Evolutionary conservation across 2,329 filamentous ascomycete genomes (phyloP), one percentile per base, ranked within the genome.

Genomic region (Sphaerulina vaccinii): DNA sequence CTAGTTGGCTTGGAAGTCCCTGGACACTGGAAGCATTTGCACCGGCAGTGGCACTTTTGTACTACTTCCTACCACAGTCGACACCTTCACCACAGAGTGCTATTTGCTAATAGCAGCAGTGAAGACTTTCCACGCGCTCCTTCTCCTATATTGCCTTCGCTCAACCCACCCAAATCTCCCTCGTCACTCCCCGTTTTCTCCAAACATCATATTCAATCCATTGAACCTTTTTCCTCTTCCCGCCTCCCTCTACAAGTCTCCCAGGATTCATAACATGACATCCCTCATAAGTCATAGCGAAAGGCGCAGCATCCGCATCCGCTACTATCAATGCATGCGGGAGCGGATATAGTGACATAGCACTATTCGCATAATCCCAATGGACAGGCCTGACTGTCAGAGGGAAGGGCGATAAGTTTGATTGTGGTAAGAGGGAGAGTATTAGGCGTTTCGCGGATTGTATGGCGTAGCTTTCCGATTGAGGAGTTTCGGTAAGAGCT

Each of bases 231-330:
- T 85, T 81, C 57, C 83, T 81, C 47, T 84, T 79, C 0, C 81
- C 75, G 0, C 88, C 84, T 19, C 68, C 68, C 44, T 68, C 71
- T 27, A 95, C 78, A 43, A 99, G 71, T 42, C 80, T 79, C 5
- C 90, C 90, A 0, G 93, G 91, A 68, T 99, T 99, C 81, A 99
- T 85, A 27, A 96, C 91, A 73, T 93, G 88, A 66, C 93, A 97
- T 0, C 91, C 92, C 70, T 96, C 92, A 66, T 97, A 97, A 11
- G 88, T 95, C 58, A 96, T 76, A 48, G 86, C 87, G 65, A 96
- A 99, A 0, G 90, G 80, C 11, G 88, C 85, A 8, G 86, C 85
- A 36, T 91, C 88, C 0, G 86, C 77, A 71, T 99, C 93, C 1
- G 90, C 85, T 3, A 99, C 73, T 13, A 95, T 82, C 65, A 97